Conservation (phyloP, 2,329 filamentous ascomycete species). For the Teratosphaeria nubilosa region DNA sequence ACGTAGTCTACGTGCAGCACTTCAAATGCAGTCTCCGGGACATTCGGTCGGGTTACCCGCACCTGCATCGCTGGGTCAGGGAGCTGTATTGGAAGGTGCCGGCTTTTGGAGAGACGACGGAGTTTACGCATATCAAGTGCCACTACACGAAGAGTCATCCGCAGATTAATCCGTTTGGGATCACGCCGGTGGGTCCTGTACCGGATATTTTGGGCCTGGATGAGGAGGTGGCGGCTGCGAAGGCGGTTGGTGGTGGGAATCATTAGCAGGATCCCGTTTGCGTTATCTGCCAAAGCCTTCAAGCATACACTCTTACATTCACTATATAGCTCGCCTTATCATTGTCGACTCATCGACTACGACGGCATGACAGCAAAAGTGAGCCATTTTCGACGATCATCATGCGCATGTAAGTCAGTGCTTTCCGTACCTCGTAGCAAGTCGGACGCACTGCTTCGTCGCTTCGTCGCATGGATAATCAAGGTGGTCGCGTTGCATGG, state of each 20-base stretch:
- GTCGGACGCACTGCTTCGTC: too few species aligned
- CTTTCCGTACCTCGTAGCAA: too few species aligned
- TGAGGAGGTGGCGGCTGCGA: slow-evolving; percentile 58
- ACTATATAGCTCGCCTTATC: too few species aligned
- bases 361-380: too few species aligned
- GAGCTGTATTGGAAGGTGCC: slow-evolving; percentile 73
- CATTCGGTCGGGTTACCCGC: slow-evolving; percentile 74
- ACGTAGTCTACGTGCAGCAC: slow-evolving; percentile 45
- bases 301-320: too few species aligned
- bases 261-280: too few species aligned
- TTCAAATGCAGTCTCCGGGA: slow-evolving; percentile 77
- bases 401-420: too few species aligned
- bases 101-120: slow-evolving; percentile 71
- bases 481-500: too few species aligned
- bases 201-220: slow-evolving; percentile 70
- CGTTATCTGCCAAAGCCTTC: too few species aligned
- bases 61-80: slow-evolving; percentile 70
- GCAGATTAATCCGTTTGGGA: slow-evolving; percentile 55
- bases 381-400: too few species aligned
- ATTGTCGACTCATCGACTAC: too few species aligned
- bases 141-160: slow-evolving; percentile 58
- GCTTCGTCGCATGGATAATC: too few species aligned
- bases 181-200: slow-evolving; percentile 76
- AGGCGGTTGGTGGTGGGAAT: slow-evolving; percentile 7
- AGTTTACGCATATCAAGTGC: slow-evolving; percentile 92